Evolutionary conservation across 2,329 filamentous ascomycete species (phyloP).

Genomic region (Fusarium humuli): DNA sequence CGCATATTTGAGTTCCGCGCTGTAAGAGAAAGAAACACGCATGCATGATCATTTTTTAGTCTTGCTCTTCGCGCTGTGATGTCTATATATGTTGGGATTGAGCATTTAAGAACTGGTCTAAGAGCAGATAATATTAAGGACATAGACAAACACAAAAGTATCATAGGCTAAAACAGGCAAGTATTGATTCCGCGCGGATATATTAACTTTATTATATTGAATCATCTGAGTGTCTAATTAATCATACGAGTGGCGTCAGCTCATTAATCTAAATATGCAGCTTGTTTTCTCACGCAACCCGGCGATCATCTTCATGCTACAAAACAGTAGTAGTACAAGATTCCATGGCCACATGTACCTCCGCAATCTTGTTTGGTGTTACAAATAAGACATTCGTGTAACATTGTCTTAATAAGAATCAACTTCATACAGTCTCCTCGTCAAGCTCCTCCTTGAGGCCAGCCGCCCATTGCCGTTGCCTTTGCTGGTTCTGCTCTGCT

Average conservation of each 20-base stretch:
- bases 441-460: constrained; percentile 36
- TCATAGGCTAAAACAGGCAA: not conserved
- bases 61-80: not conserved
- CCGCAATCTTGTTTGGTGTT: not conserved
- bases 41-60: constrained; percentile 34
- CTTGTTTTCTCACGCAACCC: not conserved
- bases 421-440: constrained; percentile 34
- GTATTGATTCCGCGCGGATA: not conserved
- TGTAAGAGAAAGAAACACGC: constrained; percentile 43
- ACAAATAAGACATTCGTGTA: constrained; percentile 18
- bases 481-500: constrained; percentile 28
- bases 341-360: not conserved
- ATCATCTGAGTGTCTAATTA: constrained; percentile 10
- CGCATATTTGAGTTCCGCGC: constrained; percentile 45
- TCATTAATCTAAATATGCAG: constrained; percentile 12
- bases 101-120: not conserved
- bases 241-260: not conserved
- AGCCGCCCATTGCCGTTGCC: constrained; percentile 38
- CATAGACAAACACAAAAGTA: not conserved
- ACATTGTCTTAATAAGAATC: not conserved
- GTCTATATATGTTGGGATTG: not conserved
- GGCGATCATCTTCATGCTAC: not conserved
- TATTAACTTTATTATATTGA: constrained; percentile 2
- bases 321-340: constrained; percentile 1
- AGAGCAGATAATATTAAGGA: not conserved